Conservation (phyloP, 176 grass and related monocot species). For the Eragrostis curvula region DNA sequence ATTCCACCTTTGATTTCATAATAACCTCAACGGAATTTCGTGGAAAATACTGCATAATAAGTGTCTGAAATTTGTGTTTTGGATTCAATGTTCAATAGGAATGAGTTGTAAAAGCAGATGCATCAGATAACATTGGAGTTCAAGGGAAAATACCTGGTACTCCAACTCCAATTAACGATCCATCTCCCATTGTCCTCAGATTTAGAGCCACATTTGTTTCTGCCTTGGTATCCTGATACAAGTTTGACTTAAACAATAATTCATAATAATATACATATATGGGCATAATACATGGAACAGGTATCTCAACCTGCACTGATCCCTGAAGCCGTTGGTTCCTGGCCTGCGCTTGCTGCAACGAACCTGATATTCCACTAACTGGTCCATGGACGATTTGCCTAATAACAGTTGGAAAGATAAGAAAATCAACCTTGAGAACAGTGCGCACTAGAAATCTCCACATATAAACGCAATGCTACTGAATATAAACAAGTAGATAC, state of each 20-base stretch:
- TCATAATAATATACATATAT: slow-evolving; percentile 10
- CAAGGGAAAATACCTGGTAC: slow-evolving; percentile 45
- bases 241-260: slow-evolving; percentile 11
- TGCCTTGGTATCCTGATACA: slow-evolving; percentile 60
- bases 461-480: not conserved
- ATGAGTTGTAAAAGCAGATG: slow-evolving; percentile 29
- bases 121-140: slow-evolving; percentile 32
- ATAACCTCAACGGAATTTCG: not conserved
- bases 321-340: slow-evolving; percentile 54
- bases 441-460: not conserved
- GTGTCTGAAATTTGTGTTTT: not conserved
- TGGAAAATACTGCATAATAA: slow-evolving; percentile 2
- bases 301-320: slow-evolving; percentile 56
- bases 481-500: slow-evolving; percentile 8
- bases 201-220: slow-evolving; percentile 54
- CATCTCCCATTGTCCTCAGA: slow-evolving; percentile 57
- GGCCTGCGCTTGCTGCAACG: slow-evolving; percentile 57
- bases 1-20: not conserved
- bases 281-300: slow-evolving; percentile 3
- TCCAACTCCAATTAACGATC: slow-evolving; percentile 67
- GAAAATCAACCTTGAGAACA: slow-evolving; percentile 5
- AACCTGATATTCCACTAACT: slow-evolving; percentile 41
- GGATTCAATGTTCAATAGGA: not conserved
- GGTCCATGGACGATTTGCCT: slow-evolving; percentile 75
- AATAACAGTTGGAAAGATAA: not conserved